phyloP scores from a whole-genome alignment of 2,329 filamentous ascomycete genomes.

The Fusarium virguliforme region DNA sequence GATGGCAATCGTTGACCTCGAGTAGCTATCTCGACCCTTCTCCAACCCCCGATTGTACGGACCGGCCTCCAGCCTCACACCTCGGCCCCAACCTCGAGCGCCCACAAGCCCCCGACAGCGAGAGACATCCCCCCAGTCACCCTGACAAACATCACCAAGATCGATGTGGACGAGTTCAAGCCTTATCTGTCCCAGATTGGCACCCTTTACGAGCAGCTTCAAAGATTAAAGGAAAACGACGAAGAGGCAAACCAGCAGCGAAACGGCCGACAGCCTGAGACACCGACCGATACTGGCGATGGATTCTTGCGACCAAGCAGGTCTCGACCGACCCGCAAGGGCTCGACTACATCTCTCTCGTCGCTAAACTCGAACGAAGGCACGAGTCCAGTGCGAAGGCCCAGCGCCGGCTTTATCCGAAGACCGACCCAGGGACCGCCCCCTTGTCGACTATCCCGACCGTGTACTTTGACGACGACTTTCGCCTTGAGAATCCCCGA shows the following conservation, averaged over 20 bases:
- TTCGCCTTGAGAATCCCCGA: conserved; percentile 94
- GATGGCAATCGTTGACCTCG: conserved; percentile 33
- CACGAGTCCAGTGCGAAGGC: conserved; percentile 61
- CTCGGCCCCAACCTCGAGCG: conserved; percentile 76
- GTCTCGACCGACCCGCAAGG: conserved; percentile 52
- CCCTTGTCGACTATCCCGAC: conserved; percentile 89
- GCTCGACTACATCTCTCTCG: conserved; percentile 63
- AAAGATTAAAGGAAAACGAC: conserved; percentile 83
- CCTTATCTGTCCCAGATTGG: conserved; percentile 90
- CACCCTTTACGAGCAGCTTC: conserved; percentile 89
- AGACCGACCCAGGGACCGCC: conserved; percentile 81
- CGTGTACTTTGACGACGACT: conserved; percentile 96
- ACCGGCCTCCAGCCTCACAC: conserved; percentile 89
- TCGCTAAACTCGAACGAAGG: conserved; percentile 68
- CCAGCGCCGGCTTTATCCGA: conserved; percentile 67
- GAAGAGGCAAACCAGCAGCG: conserved; percentile 70
- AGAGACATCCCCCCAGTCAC: conserved; percentile 95
- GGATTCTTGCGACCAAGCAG: conserved; percentile 64
- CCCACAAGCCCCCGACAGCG: conserved; percentile 86
- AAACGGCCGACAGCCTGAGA: conserved; percentile 60
- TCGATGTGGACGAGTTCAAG: conserved; percentile 85
- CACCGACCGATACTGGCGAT: conserved; percentile 60
- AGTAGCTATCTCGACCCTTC: conserved; percentile 90
- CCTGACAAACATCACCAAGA: conserved; percentile 87
- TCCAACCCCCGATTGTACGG: conserved; percentile 90